Percentiles rank a stretch among this genome's conserved stretches.
Conservation (phyloP, 2,329 filamentous ascomycete species). For the Stachybotrys chartarum region DNA sequence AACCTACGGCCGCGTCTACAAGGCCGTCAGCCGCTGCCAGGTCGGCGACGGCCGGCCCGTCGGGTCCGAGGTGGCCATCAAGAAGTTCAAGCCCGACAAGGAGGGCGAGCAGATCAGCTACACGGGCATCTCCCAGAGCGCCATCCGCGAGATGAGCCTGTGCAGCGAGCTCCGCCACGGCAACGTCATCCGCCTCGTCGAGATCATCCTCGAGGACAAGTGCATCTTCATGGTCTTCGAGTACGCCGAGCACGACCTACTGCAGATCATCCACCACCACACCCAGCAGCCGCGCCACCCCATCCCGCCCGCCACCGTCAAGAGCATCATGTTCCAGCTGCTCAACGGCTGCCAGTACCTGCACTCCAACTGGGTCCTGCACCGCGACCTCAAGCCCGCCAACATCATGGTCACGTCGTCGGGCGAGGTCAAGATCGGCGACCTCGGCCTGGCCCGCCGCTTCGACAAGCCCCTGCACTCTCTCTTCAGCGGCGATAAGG, state of each 20-base stretch:
- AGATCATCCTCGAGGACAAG: conserved; percentile 97
- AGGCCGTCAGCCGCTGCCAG: conserved; percentile 62
- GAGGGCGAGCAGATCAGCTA: conserved; percentile 93
- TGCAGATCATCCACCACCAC: conserved; percentile 98
- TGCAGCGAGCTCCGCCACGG: conserved; percentile 85
- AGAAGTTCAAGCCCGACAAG: conserved; percentile 99
- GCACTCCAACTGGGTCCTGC: conserved; percentile 93
- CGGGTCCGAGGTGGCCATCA: conserved; percentile 85
- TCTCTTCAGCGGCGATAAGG: conserved; percentile 90
- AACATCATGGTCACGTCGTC: conserved; percentile 96
- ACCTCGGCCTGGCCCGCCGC: conserved; percentile 82
- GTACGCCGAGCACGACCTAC: conserved; percentile 92
- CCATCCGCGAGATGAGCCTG: conserved; percentile 93
- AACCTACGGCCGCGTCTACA: conserved; percentile 97
- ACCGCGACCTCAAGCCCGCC: conserved; percentile 93
- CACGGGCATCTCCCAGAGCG: conserved; percentile 95
- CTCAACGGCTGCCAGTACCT: conserved; percentile 92
- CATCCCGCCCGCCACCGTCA: conserved; percentile 82
- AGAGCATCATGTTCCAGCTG: conserved; percentile 92
- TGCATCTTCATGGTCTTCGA: conserved; percentile 99
- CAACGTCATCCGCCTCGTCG: conserved; percentile 84
- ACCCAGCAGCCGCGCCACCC: conserved; percentile 81
- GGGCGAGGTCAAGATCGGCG: conserved; percentile 90
- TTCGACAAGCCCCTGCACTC: conserved; percentile 93
- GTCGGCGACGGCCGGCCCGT: conserved; percentile 38